Evolutionary conservation across 495 filamentous ascomycete genomes (phyloP).

Genomic region (Daldinia bambusicola): DNA sequence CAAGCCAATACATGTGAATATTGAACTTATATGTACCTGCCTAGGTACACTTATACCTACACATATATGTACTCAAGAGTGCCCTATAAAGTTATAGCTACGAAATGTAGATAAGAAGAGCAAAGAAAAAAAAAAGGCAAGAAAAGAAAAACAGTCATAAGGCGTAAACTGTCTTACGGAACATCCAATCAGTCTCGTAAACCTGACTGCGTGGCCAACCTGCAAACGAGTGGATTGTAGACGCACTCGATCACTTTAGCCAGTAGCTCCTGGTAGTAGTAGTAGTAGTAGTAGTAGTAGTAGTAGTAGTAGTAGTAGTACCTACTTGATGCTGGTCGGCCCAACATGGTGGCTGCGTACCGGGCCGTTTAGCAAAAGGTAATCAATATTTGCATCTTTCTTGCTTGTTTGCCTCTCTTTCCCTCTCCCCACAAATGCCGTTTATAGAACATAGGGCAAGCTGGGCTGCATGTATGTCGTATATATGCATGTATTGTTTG

Average conservation of each 20-base stretch:
- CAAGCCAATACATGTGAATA: neutral
- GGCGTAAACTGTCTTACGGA: constrained; percentile 5
- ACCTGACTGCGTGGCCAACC: constrained; percentile 28
- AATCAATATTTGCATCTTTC: constrained; percentile 28
- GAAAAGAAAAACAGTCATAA: constrained; percentile 11
- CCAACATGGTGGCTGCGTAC: constrained; percentile 24
- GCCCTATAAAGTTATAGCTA: neutral
- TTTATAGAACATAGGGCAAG: constrained; percentile 4
- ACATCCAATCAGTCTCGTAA: constrained; percentile 31
- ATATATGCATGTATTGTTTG: constrained; percentile 1
- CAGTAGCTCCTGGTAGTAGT: constrained; percentile 21
- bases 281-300: constrained; percentile 3
- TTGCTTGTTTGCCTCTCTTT: neutral
- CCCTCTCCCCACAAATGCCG: constrained; percentile 10
- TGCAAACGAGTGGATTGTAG: constrained; percentile 33
- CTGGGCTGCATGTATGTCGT: neutral
- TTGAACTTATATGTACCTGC: no score
- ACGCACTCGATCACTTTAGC: constrained; percentile 39
- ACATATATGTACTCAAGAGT: neutral
- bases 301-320: constrained; percentile 7
- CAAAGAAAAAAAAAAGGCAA: neutral
- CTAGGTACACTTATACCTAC: neutral
- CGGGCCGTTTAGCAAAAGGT: constrained; percentile 37
- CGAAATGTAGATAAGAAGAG: neutral
- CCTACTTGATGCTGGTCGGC: constrained; percentile 12